Evolutionary conservation across 306 rosid species (phyloP), one percentile per base, ranked within the genome.

Genomic region (Inga oerstediana): DNA sequence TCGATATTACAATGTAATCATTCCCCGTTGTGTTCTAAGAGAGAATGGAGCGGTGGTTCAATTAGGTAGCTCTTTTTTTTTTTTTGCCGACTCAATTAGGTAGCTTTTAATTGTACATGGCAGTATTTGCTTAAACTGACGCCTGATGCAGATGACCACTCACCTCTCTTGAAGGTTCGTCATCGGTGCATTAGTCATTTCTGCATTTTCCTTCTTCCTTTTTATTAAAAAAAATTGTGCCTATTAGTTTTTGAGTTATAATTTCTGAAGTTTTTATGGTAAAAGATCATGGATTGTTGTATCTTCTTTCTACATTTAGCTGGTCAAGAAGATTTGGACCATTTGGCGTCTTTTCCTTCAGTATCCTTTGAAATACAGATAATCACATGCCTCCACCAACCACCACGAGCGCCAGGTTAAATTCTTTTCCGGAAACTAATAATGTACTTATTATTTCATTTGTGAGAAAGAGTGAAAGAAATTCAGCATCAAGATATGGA

Each of bases 61-160:
- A 76, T 59, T 56, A 56, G 41, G 32, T 43, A 27, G 73, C 73
- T 27, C 48, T 17, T 5, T 27, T 27, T 27, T 27, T 27, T 27
- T 27, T 27, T 27, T 27, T 27, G 30, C 30, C 30, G 1, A 27
- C 30, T 76, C n/a, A 13, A 76, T 59, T 56, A 56, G 41, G 32
- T 43, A 27, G 73, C 73, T 27, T 65, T 17, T 5, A 74, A 67
- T 58, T 78, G 78, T 58, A 37, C 51, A 65, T 78, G 74, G 17
- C 8, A 39, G 43, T 39, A 39, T 39, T 58, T 82, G 43, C n/a
- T 46, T 67, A 7, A 66, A 51, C 22, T 35, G 49, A 78, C 54
- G 77, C 46, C 22, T 35, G 49, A 73, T 66, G 34, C 62, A 1
- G 34, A 34, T 83, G 79, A 35, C 59, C 65, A 10, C 74, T 20